These are phyloP conservation scores for Boletellus sp. DNA, from an alignment of 768 basidiomycete genomes.

Conservation along the genomic window DNA sequence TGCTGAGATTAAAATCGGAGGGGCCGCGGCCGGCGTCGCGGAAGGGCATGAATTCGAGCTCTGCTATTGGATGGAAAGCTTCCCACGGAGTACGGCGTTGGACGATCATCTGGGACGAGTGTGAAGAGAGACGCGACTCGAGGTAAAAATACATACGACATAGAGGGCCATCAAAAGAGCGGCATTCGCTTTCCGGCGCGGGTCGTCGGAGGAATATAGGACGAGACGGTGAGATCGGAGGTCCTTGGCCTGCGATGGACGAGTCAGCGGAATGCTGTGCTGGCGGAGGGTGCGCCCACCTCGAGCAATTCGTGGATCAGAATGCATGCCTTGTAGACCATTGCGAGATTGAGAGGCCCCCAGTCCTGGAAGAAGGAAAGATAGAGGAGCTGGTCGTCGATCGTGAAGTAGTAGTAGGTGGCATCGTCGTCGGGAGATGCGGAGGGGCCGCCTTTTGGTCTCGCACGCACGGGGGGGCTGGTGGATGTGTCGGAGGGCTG, in stretches of 20 bases:
- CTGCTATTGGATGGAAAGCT: slow-evolving; percentile 90
- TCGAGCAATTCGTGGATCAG: slow-evolving; percentile 86
- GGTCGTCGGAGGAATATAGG: slow-evolving; percentile 84
- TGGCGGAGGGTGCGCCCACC: slow-evolving; percentile 39
- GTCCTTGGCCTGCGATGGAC: slow-evolving; percentile 60
- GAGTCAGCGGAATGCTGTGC: slow-evolving; percentile 20
- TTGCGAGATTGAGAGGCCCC: slow-evolving; percentile 88
- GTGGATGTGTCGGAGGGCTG: slow-evolving; percentile 47
- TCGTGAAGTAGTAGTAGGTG: slow-evolving; percentile 85
- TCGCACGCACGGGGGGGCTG: slow-evolving; percentile 60
- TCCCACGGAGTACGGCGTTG: slow-evolving; percentile 88
- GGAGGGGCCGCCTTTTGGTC: slow-evolving; percentile 55
- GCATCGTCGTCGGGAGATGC: slow-evolving; percentile 71
- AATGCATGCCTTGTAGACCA: slow-evolving; percentile 91
- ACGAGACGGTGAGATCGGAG: slow-evolving; percentile 72
- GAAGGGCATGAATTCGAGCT: slow-evolving; percentile 92
- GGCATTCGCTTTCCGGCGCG: slow-evolving; percentile 87
- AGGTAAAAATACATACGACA: slow-evolving; percentile 54
- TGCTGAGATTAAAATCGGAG: slow-evolving; percentile 88
- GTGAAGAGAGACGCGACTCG: slow-evolving; percentile 15
- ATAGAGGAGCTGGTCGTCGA: slow-evolving; percentile 90
- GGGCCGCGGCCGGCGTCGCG: slow-evolving; percentile 91
- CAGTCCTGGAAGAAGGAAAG: slow-evolving; percentile 94
- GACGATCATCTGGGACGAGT: slow-evolving; percentile 75
- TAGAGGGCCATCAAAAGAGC: slow-evolving; percentile 93